These are phyloP conservation scores for Nemania diffusa DNA, from an alignment of 2,329 filamentous ascomycete species.

Conservation along the genomic window DNA sequence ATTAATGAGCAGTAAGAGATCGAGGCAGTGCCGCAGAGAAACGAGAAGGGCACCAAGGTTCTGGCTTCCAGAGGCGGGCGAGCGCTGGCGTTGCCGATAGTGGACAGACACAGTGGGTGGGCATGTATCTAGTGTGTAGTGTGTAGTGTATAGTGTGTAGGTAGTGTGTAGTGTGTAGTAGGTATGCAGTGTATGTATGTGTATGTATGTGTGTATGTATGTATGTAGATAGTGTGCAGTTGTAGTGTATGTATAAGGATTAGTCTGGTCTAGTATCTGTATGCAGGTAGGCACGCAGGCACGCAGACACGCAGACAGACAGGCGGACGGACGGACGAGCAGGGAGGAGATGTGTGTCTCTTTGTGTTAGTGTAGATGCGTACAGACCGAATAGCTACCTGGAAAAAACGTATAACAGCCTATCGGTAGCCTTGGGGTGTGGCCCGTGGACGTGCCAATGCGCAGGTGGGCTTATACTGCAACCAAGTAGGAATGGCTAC, in stretches of 20 bases:
- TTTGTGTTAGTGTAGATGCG: slow-evolving; percentile 24
- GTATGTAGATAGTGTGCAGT: not conserved
- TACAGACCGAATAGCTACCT: not conserved
- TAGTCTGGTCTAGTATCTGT: not conserved
- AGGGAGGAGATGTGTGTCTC: slow-evolving; percentile 13
- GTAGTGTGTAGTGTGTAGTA: not conserved
- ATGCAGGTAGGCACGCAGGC: not conserved
- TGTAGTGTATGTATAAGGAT: slow-evolving; percentile 2
- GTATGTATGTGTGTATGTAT: not conserved
- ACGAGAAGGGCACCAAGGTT: slow-evolving; percentile 23
- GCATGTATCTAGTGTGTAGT: slow-evolving; percentile 2
- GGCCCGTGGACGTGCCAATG: slow-evolving; percentile 26
- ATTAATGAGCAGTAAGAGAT: slow-evolving; percentile 33
- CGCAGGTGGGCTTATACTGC: slow-evolving; percentile 27
- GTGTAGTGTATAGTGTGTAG: not conserved
- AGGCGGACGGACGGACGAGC: not conserved
- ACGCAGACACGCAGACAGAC: not conserved
- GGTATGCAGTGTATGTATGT: not conserved
- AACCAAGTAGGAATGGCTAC: slow-evolving; percentile 14
- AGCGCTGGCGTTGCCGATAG: slow-evolving; percentile 34
- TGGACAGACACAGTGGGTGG: slow-evolving; percentile 20
- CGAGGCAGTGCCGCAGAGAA: slow-evolving; percentile 27
- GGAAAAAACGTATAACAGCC: slow-evolving; percentile 19
- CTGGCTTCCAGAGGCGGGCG: slow-evolving; percentile 26
- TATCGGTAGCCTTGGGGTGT: slow-evolving; percentile 15